A percentile compares a stretch with the other conserved stretches of the same genome.
phyloP scores from a whole-genome alignment of 2,329 filamentous ascomycete genomes.

The Fonsecaea monophora region DNA sequence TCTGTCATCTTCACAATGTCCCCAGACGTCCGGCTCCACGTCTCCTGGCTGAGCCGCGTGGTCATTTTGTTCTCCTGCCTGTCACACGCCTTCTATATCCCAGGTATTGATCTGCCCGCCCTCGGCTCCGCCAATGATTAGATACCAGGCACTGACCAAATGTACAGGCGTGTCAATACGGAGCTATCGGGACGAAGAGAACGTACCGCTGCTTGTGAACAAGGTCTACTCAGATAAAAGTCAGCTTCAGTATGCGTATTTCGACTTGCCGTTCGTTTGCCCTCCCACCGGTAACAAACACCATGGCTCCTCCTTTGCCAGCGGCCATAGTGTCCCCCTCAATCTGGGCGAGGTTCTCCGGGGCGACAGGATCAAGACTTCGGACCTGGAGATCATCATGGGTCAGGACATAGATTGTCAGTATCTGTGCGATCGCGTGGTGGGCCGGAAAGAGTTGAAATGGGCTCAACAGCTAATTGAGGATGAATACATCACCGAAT shows the following conservation, averaged over 20 bases:
- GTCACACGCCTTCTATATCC: constrained; percentile 79
- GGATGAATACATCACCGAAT: constrained; percentile 85
- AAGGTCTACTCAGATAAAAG: constrained; percentile 91
- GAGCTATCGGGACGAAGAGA: constrained; percentile 76
- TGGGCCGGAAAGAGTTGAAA: constrained; percentile 69
- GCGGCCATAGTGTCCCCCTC: constrained; percentile 77
- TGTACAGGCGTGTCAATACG: constrained; percentile 77
- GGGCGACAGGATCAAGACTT: constrained; percentile 82
- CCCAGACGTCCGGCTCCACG: constrained; percentile 36
- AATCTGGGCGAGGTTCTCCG: constrained; percentile 88
- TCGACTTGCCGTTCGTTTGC: constrained; percentile 85
- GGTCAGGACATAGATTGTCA: constrained; percentile 75
- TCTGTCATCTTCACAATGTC: constrained; percentile 39
- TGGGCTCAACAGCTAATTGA: constrained; percentile 74
- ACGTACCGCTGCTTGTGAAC: constrained; percentile 85
- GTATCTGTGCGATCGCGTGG: constrained; percentile 72
- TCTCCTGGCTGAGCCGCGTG: constrained; percentile 46
- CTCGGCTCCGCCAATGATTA: background rate
- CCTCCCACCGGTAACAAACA: constrained; percentile 73
- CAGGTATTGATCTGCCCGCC: constrained; percentile 65
- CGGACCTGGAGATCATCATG: constrained; percentile 82
- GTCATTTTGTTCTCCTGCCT: constrained; percentile 58
- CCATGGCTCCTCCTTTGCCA: constrained; percentile 71
- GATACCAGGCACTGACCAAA: constrained; percentile 22
- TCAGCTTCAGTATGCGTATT: constrained; percentile 90